A percentile compares a stretch with the other conserved stretches of the same genome.
phyloP scores from a whole-genome alignment of 768 basidiomycete genomes.

The Myochromella boudieri region DNA sequence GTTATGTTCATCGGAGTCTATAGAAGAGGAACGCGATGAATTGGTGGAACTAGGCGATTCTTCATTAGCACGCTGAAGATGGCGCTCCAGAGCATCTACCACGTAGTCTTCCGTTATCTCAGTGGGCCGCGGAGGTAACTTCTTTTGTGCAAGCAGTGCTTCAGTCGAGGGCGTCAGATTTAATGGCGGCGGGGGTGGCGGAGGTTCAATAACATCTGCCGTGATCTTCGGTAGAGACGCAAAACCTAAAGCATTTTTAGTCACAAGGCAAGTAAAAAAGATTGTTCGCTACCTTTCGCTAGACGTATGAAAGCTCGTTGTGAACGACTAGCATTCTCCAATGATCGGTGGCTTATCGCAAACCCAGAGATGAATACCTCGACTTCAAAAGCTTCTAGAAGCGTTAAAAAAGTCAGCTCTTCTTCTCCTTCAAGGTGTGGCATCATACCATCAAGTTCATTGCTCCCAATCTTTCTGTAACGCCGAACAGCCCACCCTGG shows the following conservation, averaged over 20 bases:
- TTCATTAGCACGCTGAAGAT: slow-evolving; percentile 39
- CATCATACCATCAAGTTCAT: slow-evolving; percentile 25
- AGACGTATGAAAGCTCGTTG: slow-evolving; percentile 75
- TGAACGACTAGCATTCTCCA: slow-evolving; percentile 65
- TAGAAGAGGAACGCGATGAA: slow-evolving; percentile 20
- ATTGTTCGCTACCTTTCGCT: slow-evolving; percentile 60
- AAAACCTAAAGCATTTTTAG: slow-evolving; percentile 50
- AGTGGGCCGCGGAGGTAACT: slow-evolving; percentile 54
- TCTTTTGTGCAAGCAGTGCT: slow-evolving; percentile 43
- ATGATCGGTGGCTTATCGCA: slow-evolving; percentile 58
- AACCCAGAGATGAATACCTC: slow-evolving; percentile 79
- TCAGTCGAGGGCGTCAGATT: slow-evolving; percentile 43
- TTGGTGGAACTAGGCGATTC: slow-evolving; percentile 21
- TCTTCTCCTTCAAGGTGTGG: not conserved
- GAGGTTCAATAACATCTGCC: slow-evolving; percentile 26
- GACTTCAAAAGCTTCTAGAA: slow-evolving; percentile 60
- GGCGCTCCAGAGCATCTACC: slow-evolving; percentile 52
- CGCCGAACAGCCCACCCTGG: slow-evolving; percentile 79
- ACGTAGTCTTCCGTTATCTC: slow-evolving; percentile 64
- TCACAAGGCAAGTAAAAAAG: not conserved
- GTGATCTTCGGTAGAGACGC: slow-evolving; percentile 68
- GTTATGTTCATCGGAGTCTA: slow-evolving; percentile 2
- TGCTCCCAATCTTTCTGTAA: slow-evolving; percentile 29
- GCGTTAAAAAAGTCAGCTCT: not conserved
- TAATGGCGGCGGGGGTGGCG: slow-evolving; percentile 18